phyloP scores from a whole-genome alignment of 345 rosid species.

The Salix dunnii region DNA sequence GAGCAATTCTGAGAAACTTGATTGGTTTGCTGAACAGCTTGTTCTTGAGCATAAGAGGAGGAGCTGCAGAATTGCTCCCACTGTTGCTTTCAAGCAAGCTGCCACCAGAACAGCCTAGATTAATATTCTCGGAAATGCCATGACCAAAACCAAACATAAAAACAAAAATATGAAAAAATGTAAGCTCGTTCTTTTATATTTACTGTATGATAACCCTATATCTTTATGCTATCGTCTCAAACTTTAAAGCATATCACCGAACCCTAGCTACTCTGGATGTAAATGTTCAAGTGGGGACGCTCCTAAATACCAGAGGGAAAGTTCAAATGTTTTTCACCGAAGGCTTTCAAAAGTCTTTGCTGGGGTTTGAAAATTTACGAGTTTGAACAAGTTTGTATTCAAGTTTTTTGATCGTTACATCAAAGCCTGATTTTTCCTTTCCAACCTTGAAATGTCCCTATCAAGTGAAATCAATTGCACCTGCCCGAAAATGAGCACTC shows the following conservation, averaged over 20 bases:
- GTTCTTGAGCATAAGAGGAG: conserved; percentile 92
- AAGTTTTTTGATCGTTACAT: conserved; percentile 4
- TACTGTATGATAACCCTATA: neutral
- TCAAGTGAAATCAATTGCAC: conserved; percentile 1
- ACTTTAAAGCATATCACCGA: conserved; percentile 11
- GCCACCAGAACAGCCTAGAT: conserved; percentile 37
- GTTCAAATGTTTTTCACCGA: neutral
- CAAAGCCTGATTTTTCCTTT: neutral
- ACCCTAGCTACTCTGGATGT: conserved; percentile 14
- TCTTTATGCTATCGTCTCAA: neutral
- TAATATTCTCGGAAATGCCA: conserved; percentile 15
- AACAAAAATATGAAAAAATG: conserved; percentile 24
- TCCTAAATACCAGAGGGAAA: neutral
- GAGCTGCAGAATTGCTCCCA: conserved; percentile 90
- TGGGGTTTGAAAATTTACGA: neutral
- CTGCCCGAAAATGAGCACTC: conserved; percentile 5
- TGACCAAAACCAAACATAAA: conserved; percentile 21
- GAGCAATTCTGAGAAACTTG: conserved; percentile 77
- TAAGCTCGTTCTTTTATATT: conserved; percentile 17
- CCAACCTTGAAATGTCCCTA: conserved; percentile 8
- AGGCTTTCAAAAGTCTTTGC: neutral
- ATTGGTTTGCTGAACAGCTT: conserved; percentile 83
- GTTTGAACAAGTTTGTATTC: neutral
- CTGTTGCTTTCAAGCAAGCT: conserved; percentile 92
- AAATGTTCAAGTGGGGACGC: conserved; percentile 22